Percentiles rank a stretch among this genome's conserved stretches.
Conservation (phyloP, 768 basidiomycete species). For the Lactarius trivialis region DNA sequence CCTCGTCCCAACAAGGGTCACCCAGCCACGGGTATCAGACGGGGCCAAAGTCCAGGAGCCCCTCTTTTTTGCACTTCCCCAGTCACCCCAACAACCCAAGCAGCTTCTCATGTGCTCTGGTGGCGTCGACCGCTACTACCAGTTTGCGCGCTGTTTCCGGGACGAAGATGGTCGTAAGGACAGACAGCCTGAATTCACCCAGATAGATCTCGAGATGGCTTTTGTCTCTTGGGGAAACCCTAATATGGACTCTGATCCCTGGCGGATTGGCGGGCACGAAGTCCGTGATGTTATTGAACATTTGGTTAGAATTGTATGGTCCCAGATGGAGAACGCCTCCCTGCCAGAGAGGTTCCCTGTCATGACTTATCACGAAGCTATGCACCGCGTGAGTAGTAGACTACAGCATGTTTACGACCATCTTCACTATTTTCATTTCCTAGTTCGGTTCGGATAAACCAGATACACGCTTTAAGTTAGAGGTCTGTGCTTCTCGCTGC, state of each 20-base stretch:
- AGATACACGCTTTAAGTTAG: slow-evolving; percentile 79
- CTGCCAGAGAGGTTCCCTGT: slow-evolving; percentile 64
- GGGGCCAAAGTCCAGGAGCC: slow-evolving; percentile 32
- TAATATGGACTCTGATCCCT: slow-evolving; percentile 33
- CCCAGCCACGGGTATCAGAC: slow-evolving; percentile 1
- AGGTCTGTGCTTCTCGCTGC: slow-evolving; percentile 45
- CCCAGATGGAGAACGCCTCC: slow-evolving; percentile 52
- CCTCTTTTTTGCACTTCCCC: slow-evolving; percentile 82
- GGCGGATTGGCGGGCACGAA: slow-evolving; percentile 84
- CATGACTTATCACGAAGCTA: slow-evolving; percentile 88
- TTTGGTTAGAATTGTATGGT: slow-evolving; percentile 72
- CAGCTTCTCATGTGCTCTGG: slow-evolving; percentile 90
- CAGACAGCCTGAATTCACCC: slow-evolving; percentile 95
- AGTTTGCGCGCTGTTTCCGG: slow-evolving; percentile 90
- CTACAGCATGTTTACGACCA: slow-evolving; percentile 14
- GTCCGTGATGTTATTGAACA: slow-evolving; percentile 75
- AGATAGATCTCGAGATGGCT: slow-evolving; percentile 95
- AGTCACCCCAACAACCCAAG: slow-evolving; percentile 95
- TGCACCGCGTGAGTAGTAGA: slow-evolving; percentile 59
- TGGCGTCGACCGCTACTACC: slow-evolving; percentile 83
- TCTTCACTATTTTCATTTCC: slow-evolving; percentile 24
- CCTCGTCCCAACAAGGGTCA: slow-evolving; percentile 20
- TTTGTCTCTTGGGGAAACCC: slow-evolving; percentile 74
- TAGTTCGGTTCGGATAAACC: slow-evolving; percentile 96
- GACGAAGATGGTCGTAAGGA: slow-evolving; percentile 95